These are phyloP conservation scores for sweet orange (Citrus sinensis) DNA, from an alignment of 345 rosid genomes.

Conservation along the genomic window DNA sequence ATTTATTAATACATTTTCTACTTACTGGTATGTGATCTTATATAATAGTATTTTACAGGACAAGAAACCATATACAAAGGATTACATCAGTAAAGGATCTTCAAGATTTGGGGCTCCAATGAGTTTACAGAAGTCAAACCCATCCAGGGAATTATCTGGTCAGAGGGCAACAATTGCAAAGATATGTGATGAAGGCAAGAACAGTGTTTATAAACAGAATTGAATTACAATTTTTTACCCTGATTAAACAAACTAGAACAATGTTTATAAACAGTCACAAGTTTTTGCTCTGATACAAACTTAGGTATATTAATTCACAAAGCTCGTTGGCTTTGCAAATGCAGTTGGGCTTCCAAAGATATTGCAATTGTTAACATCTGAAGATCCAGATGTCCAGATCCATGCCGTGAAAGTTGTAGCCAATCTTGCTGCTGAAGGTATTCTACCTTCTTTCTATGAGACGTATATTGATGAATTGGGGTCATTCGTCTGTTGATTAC, in stretches of 20 bases:
- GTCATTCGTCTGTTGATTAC: background rate
- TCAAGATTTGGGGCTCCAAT: slow-evolving; percentile 34
- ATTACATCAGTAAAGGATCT: slow-evolving; percentile 45
- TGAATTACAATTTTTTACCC: no score
- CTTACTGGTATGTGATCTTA: slow-evolving; percentile 9
- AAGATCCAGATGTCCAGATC: slow-evolving; percentile 80
- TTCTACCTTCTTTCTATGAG: slow-evolving; percentile 4
- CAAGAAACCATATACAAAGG: slow-evolving; percentile 45
- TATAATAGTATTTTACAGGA: slow-evolving; percentile 34
- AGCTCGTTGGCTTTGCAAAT: slow-evolving; percentile 19
- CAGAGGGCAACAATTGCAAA: slow-evolving; percentile 88
- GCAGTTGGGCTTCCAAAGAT: slow-evolving; percentile 90
- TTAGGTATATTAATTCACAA: slow-evolving; percentile 1
- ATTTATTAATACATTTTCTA: slow-evolving; percentile 2
- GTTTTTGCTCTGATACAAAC: background rate
- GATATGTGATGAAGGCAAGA: slow-evolving; percentile 90
- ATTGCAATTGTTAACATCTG: slow-evolving; percentile 68
- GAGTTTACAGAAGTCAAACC: slow-evolving; percentile 49
- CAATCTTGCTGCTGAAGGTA: slow-evolving; percentile 98
- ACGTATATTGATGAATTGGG: background rate
- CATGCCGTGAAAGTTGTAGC: slow-evolving; percentile 95
- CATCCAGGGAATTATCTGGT: slow-evolving; percentile 57
- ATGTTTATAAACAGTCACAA: no score
- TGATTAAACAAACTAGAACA: no score
- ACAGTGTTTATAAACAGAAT: background rate